Evolutionary conservation across 139 green algal genomes (phyloP).

Genomic region (Tetratostichococcus sp.): DNA sequence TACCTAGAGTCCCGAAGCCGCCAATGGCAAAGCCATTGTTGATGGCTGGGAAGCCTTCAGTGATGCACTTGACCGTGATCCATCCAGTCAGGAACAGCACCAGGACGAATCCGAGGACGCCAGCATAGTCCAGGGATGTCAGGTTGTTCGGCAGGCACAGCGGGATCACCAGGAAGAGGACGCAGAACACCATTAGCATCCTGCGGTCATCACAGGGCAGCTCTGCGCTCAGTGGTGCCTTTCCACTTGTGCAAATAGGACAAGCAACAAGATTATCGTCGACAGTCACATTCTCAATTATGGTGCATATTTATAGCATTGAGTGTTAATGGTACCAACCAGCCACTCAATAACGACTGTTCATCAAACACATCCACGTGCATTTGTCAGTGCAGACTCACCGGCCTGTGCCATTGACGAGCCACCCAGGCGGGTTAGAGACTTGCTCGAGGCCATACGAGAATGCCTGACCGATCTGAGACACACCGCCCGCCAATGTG

Average conservation of each 20-base stretch:
- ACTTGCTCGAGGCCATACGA: background rate
- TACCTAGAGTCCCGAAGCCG: background rate
- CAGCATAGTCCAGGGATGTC: slow-evolving; percentile 2
- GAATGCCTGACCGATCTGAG: slow-evolving; percentile 6
- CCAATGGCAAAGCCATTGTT: background rate
- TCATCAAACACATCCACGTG: background rate
- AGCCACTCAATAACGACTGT: too few species aligned
- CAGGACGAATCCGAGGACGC: slow-evolving; percentile 1
- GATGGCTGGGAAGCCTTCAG: background rate
- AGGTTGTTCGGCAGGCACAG: slow-evolving; percentile 5
- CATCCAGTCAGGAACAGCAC: background rate
- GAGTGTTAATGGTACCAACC: too few species aligned
- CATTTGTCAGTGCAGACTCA: too few species aligned
- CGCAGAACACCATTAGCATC: slow-evolving; percentile 9
- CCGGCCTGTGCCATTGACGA: background rate
- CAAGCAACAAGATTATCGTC: too few species aligned
- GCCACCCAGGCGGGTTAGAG: background rate
- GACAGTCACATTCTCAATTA: too few species aligned
- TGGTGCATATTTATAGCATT: too few species aligned
- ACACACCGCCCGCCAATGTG: slow-evolving; percentile 7
- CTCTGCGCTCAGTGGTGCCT: too few species aligned
- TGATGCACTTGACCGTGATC: background rate
- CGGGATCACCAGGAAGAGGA: slow-evolving; percentile 5
- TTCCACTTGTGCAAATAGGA: too few species aligned
- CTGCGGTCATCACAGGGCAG: background rate